Conservation (phyloP, 495 filamentous ascomycete species). For the Penicillium atrosanguineum region DNA sequence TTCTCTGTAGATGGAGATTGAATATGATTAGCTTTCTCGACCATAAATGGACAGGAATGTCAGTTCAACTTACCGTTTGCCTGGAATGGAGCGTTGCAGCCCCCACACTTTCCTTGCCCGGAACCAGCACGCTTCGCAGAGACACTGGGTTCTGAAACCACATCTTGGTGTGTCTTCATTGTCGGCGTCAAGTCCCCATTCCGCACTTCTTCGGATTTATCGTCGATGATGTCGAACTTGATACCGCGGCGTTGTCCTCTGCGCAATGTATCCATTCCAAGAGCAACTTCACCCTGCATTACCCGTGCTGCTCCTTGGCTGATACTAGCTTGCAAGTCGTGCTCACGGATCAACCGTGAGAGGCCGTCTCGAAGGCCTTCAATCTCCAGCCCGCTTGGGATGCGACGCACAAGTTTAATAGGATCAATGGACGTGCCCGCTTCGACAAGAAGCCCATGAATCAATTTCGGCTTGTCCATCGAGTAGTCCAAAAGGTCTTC, state of each 20-base stretch:
- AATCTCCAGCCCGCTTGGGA: conserved; percentile 88
- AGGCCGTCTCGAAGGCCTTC: conserved; percentile 84
- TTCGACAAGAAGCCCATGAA: conserved; percentile 86
- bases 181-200: conserved; percentile 34
- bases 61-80: conserved; percentile 45
- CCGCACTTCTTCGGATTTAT: conserved; percentile 16
- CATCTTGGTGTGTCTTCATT: conserved; percentile 29
- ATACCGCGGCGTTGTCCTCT: conserved; percentile 78
- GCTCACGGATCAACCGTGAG: conserved; percentile 82
- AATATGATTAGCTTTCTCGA: conserved; percentile 7
- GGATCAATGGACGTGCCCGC: conserved; percentile 91
- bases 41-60: not conserved
- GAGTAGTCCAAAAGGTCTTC: conserved; percentile 90
- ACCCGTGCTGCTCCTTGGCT: conserved; percentile 86
- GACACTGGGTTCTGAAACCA: conserved; percentile 9
- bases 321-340: conserved; percentile 89
- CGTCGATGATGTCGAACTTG: conserved; percentile 73
- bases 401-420: conserved; percentile 81
- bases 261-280: conserved; percentile 73
- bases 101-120: conserved; percentile 47
- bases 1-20: conserved; percentile 44
- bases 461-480: conserved; percentile 96
- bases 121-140: conserved; percentile 24
- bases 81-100: conserved; percentile 59
- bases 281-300: conserved; percentile 79